Conservation (phyloP, 1,139 yeast species). For the Nakaseomyces bracarensis region DNA sequence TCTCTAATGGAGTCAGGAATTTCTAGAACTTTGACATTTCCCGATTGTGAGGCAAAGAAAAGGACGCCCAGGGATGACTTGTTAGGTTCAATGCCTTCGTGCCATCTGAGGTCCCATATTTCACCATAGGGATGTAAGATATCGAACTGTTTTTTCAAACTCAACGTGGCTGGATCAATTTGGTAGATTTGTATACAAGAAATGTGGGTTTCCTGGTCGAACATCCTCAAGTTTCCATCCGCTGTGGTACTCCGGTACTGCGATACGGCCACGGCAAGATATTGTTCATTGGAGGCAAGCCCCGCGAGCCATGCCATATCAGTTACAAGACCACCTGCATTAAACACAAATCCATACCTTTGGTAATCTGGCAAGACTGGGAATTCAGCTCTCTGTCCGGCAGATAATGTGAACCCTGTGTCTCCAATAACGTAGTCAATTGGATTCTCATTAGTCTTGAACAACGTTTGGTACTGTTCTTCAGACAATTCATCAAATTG, state of each 20-base stretch:
- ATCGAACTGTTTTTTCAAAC: constrained; percentile 30
- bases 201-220: constrained; percentile 34
- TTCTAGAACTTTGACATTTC: constrained; percentile 48
- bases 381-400: constrained; percentile 18
- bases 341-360: constrained; percentile 41
- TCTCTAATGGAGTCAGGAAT: constrained; percentile 28
- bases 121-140: constrained; percentile 47
- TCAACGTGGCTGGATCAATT: constrained; percentile 32
- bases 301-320: constrained; percentile 47
- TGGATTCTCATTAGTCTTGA: constrained; percentile 14
- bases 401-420: constrained; percentile 15
- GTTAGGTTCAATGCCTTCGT: constrained; percentile 30
- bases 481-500: constrained; percentile 12
- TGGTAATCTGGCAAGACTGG: constrained; percentile 31
- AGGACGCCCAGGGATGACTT: constrained; percentile 35
- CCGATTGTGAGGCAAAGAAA: constrained; percentile 56
- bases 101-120: constrained; percentile 47
- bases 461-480: constrained; percentile 14
- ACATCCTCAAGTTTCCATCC: constrained; percentile 31
- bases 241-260: constrained; percentile 31
- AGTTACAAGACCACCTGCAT: constrained; percentile 50
- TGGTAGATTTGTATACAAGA: constrained; percentile 45
- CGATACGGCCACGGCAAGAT: constrained; percentile 46
- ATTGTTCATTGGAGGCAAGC: constrained; percentile 28
- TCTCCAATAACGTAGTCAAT: constrained; percentile 19